Conservation (phyloP, 345 rosid species). For the Chamaenerion angustifolium region DNA sequence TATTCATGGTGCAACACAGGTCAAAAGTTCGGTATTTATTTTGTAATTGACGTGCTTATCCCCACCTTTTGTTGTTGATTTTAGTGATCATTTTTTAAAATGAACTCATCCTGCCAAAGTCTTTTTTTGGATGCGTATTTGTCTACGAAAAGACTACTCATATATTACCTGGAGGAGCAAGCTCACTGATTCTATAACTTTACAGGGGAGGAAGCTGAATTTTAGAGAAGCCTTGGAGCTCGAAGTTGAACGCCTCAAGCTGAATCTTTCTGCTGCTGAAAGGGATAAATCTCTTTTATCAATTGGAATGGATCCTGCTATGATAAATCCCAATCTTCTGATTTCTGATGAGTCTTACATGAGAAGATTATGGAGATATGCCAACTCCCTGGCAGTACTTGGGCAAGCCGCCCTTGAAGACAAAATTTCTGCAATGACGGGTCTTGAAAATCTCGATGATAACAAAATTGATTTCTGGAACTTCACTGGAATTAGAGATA, state of each 20-base stretch:
- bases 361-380: constrained; percentile 56
- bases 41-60: too few relatives aligned
- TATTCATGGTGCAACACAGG: too few relatives aligned
- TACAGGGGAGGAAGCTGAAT: constrained; percentile 58
- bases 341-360: constrained; percentile 46
- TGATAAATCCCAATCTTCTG: constrained; percentile 70
- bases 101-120: too few relatives aligned
- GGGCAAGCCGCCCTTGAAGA: constrained; percentile 86
- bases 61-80: too few relatives aligned
- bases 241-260: constrained; percentile 77
- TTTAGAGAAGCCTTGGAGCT: constrained; percentile 70
- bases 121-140: too few relatives aligned
- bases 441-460: constrained; percentile 48
- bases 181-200: constrained; percentile 4
- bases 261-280: constrained; percentile 91
- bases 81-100: too few relatives aligned
- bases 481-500: constrained; percentile 40
- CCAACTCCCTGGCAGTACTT: constrained; percentile 57
- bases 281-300: constrained; percentile 90
- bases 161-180: background rate
- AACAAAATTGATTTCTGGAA: constrained; percentile 74
- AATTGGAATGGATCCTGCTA: constrained; percentile 86
- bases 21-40: too few relatives aligned
- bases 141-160: background rate
- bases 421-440: constrained; percentile 60